Percentiles rank a stretch among this genome's conserved stretches.
phyloP scores from a whole-genome alignment of 2,329 filamentous ascomycete species.

The Penicillium sp. region DNA sequence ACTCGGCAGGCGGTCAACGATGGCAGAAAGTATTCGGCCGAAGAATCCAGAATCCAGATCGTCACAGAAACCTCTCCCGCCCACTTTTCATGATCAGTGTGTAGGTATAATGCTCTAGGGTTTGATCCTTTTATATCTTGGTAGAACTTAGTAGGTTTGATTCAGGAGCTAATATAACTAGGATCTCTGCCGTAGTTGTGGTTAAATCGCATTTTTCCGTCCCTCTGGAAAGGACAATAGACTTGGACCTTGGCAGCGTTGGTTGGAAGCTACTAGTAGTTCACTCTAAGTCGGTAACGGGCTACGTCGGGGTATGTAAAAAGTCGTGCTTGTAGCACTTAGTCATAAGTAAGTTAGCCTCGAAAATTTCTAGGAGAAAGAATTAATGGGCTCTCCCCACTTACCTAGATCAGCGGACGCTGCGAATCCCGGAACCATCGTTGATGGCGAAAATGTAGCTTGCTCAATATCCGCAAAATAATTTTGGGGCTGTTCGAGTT shows the following conservation, averaged over 20 bases:
- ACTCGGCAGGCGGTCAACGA: no score
- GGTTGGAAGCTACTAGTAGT: slow-evolving; percentile 45
- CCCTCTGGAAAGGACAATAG: slow-evolving; percentile 55
- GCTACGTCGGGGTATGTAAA: slow-evolving; percentile 61
- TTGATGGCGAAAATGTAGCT: slow-evolving; percentile 64
- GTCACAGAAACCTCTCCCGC: slow-evolving; percentile 31
- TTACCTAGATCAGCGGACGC: slow-evolving; percentile 60
- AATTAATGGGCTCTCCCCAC: background rate
- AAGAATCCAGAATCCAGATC: no score
- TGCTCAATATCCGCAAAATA: slow-evolving; percentile 69
- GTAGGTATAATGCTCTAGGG: slow-evolving; percentile 13
- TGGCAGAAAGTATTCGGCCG: no score
- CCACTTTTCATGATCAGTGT: slow-evolving; percentile 34
- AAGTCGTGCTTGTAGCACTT: slow-evolving; percentile 60
- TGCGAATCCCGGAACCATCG: slow-evolving; percentile 63
- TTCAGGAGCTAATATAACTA: slow-evolving; percentile 49
- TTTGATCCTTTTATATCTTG: background rate
- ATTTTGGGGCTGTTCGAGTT: slow-evolving; percentile 46
- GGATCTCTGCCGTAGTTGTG: slow-evolving; percentile 61
- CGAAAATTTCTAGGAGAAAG: background rate
- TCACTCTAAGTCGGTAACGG: slow-evolving; percentile 44
- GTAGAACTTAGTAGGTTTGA: slow-evolving; percentile 27
- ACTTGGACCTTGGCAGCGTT: slow-evolving; percentile 38
- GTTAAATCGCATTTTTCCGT: slow-evolving; percentile 39
- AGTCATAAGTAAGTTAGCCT: background rate